Evolutionary conservation across 345 rosid species (phyloP).

Genomic region (Garcia nutans): DNA sequence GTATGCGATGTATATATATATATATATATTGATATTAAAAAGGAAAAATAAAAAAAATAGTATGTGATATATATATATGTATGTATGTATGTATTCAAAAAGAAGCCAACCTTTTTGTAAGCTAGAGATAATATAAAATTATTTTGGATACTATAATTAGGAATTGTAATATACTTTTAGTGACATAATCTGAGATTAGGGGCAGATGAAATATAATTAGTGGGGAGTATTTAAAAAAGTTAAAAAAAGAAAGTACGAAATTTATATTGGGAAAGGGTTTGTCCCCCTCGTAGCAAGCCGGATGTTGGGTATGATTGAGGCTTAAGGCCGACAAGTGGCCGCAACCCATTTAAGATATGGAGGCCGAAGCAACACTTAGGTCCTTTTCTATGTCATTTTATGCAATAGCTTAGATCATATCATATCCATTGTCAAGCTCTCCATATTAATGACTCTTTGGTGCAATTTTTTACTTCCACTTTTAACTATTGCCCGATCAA

Average conservation of each 20-base stretch:
- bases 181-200: not conserved
- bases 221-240: not conserved
- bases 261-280: slow-evolving; percentile 16
- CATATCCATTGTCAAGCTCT: too few relatives aligned
- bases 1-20: too few relatives aligned
- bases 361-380: not conserved
- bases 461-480: too few relatives aligned
- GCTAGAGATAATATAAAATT: too few relatives aligned
- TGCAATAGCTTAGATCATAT: too few relatives aligned
- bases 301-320: slow-evolving; percentile 23
- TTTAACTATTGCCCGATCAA: too few relatives aligned
- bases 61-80: too few relatives aligned
- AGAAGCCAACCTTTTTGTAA: too few relatives aligned
- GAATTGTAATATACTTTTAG: not conserved
- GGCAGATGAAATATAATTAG: not conserved
- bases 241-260: not conserved
- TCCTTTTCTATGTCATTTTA: slow-evolving; percentile 3
- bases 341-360: slow-evolving; percentile 29
- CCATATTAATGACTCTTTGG: too few relatives aligned
- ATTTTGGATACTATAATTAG: slow-evolving; percentile 4
- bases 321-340: slow-evolving; percentile 38
- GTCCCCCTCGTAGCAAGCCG: slow-evolving; percentile 35
- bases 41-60: too few relatives aligned
- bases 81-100: too few relatives aligned
- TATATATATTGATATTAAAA: too few relatives aligned